These are phyloP conservation scores for Vitis riparia DNA, from an alignment of 164 flowering plant genomes.

Conservation along the genomic window DNA sequence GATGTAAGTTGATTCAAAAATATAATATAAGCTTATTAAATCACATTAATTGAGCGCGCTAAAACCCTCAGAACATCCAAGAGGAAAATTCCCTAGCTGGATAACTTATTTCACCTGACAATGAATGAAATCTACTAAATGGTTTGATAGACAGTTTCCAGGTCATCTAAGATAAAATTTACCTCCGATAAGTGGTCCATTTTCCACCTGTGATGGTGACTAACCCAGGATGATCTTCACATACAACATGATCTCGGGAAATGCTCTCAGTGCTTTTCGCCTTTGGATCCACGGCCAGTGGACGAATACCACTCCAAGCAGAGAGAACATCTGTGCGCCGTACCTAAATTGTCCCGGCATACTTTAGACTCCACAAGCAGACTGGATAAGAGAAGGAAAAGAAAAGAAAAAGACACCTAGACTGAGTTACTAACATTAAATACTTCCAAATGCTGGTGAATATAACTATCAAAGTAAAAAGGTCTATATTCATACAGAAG, in stretches of 20 bases:
- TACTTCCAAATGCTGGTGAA: background rate
- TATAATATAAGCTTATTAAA: no score
- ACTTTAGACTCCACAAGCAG: conserved; percentile 10
- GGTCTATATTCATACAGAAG: no score
- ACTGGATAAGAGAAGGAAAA: background rate
- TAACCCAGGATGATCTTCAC: conserved; percentile 93
- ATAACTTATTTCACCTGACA: background rate
- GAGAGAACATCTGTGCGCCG: conserved; percentile 95
- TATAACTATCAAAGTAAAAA: no score
- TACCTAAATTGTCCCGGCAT: conserved; percentile 48
- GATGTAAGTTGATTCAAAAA: no score
- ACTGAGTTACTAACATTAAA: conserved; percentile 3
- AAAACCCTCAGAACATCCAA: background rate
- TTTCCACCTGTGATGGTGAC: conserved; percentile 98
- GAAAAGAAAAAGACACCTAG: conserved; percentile 1
- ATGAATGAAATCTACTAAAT: background rate
- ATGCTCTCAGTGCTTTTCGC: conserved; percentile 94
- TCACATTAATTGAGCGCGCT: no score
- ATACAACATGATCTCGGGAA: conserved; percentile 93
- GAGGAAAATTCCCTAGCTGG: background rate
- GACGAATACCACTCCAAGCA: conserved; percentile 99
- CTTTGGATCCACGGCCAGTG: conserved; percentile 83
- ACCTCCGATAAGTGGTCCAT: conserved; percentile 98
- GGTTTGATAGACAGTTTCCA: background rate
- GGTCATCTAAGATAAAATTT: conserved; percentile 6